Base-by-base conservation (phyloP, 805 yeast species). In the Saturnispora mendoncae region DNA sequence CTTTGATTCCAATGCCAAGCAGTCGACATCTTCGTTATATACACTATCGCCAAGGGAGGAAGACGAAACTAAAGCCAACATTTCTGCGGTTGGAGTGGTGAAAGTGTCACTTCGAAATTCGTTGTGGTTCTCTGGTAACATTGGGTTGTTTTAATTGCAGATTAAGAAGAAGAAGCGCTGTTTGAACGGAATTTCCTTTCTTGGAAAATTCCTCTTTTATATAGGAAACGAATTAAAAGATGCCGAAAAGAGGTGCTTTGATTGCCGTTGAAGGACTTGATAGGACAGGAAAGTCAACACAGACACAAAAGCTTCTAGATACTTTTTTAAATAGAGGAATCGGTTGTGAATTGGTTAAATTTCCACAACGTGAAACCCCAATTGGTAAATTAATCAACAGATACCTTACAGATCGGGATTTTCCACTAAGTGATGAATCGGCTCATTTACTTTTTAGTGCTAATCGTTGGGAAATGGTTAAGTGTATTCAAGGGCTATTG, bases 271-370 rank as follows among this genome's bases (percentile, higher is more conserved):
- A 92, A 60, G 99, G 99, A 0, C 72, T 92, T 1, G 99, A 92
- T 54, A 65, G 99, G 38, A 81, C 97, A 0, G 99, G 99, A 0
- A 92, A 92, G 54, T 76, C 95, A 3, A 87, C 97, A 0, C 98
- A 92, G 56, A 71, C 81, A 6, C 55, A 60, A 3, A 49, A 54
- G 3, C 51, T 82, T 8, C 51, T 64, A 0, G 53, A 62, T 1
- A 51, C 50, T 4, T 38, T 60, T 10, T 33, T 52, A 14, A 46
- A 52, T 3, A 36, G 46, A 1, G 58, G 60, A 2, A 66, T 67
- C 2, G 54, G 62, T 4, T 70, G 70, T 3, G 65, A 66, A 42
- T 60, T 83, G 27, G 53, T 83, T 46, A 88, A 86, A 58, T 88
- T 92, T 50, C 98, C 98, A 12, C 90, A 88, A 38, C 68, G 98